phyloP scores from a whole-genome alignment of 495 filamentous ascomycete species.

The Aspergillus nanangensis region DNA sequence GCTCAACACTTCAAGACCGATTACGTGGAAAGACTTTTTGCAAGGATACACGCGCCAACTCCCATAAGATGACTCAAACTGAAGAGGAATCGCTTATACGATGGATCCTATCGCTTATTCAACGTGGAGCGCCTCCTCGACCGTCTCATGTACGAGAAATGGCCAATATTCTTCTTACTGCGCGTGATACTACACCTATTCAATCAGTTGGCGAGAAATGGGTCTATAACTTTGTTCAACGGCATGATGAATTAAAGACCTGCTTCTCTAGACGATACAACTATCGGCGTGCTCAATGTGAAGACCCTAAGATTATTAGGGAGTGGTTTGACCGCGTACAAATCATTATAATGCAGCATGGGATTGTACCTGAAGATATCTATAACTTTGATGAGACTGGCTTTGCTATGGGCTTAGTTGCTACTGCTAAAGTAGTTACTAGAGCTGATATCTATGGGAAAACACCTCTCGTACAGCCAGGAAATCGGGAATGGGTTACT shows the following conservation, averaged over 20 bases:
- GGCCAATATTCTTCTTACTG: not conserved
- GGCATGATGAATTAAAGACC: conserved; percentile 20
- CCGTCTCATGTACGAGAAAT: too few relatives aligned
- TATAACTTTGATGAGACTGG: too few relatives aligned
- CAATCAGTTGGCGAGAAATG: not conserved
- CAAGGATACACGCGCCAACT: conserved; percentile 6
- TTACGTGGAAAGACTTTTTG: conserved; percentile 3
- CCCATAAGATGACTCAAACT: conserved; percentile 16
- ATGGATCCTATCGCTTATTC: conserved; percentile 22
- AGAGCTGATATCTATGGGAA: not conserved
- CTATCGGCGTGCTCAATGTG: not conserved
- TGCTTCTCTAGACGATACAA: conserved; percentile 31
- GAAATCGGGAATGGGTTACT: conserved; percentile 37
- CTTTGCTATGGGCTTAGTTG: not conserved
- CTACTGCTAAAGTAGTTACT: not conserved
- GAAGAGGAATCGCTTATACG: conserved; percentile 16
- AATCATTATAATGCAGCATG: conserved; percentile 1
- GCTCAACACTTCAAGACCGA: conserved; percentile 11
- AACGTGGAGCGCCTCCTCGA: conserved; percentile 4
- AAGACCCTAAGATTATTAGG: not conserved
- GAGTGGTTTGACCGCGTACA: not conserved
- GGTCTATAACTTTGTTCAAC: conserved; percentile 34
- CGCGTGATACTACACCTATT: conserved; percentile 3
- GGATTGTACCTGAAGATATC: not conserved
- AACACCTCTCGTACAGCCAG: too few relatives aligned